Evolutionary conservation across 2,329 filamentous ascomycete species (phyloP), one percentile per base, ranked within the genome.

Genomic region (Plectosphaerella sp.): DNA sequence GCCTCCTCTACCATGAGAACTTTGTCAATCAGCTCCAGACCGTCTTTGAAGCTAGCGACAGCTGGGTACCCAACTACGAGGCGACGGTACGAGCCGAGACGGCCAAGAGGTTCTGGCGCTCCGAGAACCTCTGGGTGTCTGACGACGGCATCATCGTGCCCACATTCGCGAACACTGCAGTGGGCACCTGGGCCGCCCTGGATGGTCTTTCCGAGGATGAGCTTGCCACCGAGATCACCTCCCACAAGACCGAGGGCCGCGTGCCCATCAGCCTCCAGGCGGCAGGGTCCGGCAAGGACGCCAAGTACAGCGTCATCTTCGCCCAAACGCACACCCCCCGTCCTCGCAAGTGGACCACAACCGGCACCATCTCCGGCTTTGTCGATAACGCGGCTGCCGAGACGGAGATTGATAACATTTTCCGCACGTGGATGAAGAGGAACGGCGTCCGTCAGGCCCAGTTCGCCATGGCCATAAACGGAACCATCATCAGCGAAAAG

Each of bases 381-480:
- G 41, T 42, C 11, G 51, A 53, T 14, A 50, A 48, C 35, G 25
- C 12, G 10, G 47, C 33, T 9, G 50, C 50, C 8, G 22, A 11
- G 3, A n/a, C 41, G 1, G 45, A 41, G 12, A 25, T 55, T 5
- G 56, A 58, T 16, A 15, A 45, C 5, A 20, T 24, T 15, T 48
- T 55, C 18, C 45, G 52, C 16, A 28, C 35, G 2, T 57, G 53
- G 48, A 58, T 58, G 56, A 25, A 42, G 45, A 28, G 25, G 16
- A 59, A 59, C 46, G 51, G 51, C 25, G 50, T 57, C 4, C 54
- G 52, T 4, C 54, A 58, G 41, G 56, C 56, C 7, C 57, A 59
- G n/a, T 16, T 58, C 25, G 54, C 56, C 1, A 45, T 47, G 18
- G 51, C 52, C 4, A 14, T 45, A 3, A 51, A 55, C 10, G 51